These are phyloP conservation scores for Gyromitra esculenta DNA, from an alignment of 2,329 filamentous ascomycete genomes.

Conservation along the genomic window DNA sequence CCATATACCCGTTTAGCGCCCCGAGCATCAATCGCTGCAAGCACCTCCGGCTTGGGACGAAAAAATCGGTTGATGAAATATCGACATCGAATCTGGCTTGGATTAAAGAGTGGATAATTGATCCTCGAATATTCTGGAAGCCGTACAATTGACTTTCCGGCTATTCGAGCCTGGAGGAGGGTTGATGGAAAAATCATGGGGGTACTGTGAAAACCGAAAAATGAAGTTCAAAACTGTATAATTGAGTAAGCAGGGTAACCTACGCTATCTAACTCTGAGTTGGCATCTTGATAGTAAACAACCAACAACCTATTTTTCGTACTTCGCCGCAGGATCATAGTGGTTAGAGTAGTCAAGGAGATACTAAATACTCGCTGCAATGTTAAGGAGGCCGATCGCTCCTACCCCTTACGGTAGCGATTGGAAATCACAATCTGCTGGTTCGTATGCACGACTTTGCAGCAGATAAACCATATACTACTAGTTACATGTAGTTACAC, in stretches of 20 bases:
- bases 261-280: not conserved
- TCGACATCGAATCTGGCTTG: conserved; percentile 17
- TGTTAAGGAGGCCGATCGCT: no score
- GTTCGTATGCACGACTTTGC: no score
- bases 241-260: conserved; percentile 12
- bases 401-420: not conserved
- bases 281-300: not conserved
- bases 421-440: not conserved
- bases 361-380: no score
- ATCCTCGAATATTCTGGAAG: not conserved
- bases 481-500: not conserved
- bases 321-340: not conserved
- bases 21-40: conserved; percentile 10
- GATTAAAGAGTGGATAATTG: not conserved
- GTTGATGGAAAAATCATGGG: conserved; percentile 21
- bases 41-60: conserved; percentile 1
- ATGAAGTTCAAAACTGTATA: not conserved
- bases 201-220: not conserved
- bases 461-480: not conserved
- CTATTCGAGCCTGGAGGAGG: conserved; percentile 13
- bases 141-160: not conserved
- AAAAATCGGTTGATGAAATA: conserved; percentile 28
- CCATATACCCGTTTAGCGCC: conserved; percentile 29
- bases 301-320: not conserved
- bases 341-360: no score